Evolutionary conservation across 2,329 filamentous ascomycete species (phyloP), one percentile per base, ranked within the genome.

Genomic region (Phialophora tarda): DNA sequence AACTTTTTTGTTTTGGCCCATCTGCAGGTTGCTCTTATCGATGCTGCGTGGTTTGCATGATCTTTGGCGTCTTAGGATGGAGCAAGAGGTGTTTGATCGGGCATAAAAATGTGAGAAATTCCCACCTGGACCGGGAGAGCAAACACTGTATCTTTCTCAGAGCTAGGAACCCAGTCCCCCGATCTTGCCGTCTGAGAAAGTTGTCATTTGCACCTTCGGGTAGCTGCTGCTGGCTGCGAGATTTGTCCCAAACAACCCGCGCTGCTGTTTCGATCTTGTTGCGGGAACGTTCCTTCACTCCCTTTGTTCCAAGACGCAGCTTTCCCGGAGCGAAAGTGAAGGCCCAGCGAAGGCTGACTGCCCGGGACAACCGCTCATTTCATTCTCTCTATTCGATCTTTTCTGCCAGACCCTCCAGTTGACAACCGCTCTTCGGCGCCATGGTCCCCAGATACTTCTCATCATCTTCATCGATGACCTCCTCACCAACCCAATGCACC

Each of bases 201-300:
- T 7, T 38, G 32, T 38, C 30, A 24, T 28, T 7, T 30, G 24
- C 48, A 60, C 17, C 10, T 55, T 32, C 64, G 66, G 64, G 69
- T 65, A 70, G 66, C 69, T 65, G 69, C 66, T 69, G 66, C 61
- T 62, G 34, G 14, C 10, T 41, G 51, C 53, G 6, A 34, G 38
- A 26, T 41, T 48, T 44, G 48, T 58, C 62, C 26, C 58, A 66
- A 47, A 62, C 48, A 58, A 57, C 44, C 51, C 30, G 24, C 7
- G 4, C 23, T 47, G 56, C 47, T 53, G 60, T 54, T 17, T 50
- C 47, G 14, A 38, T 56, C 53, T 48, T 58, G 56, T 65, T n/a
- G 54, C 34, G 59, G 50, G 54, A 58, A 53, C 55, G 50, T 53
- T 66, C 55, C 47, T 51, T 48, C 50, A 65, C 38, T 60, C 65